Evolutionary conservation across 2,329 filamentous ascomycete species (phyloP).

Genomic region (Epichloe scottii): DNA sequence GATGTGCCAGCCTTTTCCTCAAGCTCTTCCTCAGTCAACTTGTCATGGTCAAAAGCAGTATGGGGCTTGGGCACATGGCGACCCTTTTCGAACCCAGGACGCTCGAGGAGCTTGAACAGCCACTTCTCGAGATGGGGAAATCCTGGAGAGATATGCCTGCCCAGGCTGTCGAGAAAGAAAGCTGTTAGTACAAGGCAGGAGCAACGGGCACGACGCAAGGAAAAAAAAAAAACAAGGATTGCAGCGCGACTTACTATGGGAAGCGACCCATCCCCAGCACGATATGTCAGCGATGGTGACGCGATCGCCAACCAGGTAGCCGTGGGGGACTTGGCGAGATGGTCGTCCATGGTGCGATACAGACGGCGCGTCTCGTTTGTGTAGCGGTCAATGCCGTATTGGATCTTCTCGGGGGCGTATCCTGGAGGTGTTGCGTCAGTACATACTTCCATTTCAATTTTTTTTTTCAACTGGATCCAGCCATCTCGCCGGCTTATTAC

Average conservation of each 20-base stretch:
- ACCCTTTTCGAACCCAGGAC: constrained; percentile 64
- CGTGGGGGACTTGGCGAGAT: constrained; percentile 46
- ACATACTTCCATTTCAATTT: neutral
- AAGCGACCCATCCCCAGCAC: constrained; percentile 65
- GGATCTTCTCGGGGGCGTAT: constrained; percentile 71
- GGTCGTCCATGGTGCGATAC: constrained; percentile 64
- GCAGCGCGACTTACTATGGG: constrained; percentile 25
- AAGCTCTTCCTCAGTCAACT: constrained; percentile 36
- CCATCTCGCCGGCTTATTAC: constrained; percentile 7
- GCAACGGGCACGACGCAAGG: neutral
- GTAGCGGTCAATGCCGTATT: constrained; percentile 75
- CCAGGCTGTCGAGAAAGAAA: constrained; percentile 15
- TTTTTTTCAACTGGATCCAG: neutral
- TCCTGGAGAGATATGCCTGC: constrained; percentile 49
- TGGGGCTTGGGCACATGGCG: constrained; percentile 57
- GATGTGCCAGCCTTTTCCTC: constrained; percentile 41
- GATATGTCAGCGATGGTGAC: constrained; percentile 69
- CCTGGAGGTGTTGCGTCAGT: constrained; percentile 18
- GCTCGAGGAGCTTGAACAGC: constrained; percentile 56
- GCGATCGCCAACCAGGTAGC: constrained; percentile 54
- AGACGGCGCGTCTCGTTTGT: constrained; percentile 72
- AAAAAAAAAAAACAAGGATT: neutral
- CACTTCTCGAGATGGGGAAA: constrained; percentile 65
- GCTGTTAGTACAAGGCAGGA: neutral
- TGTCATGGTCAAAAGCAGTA: constrained; percentile 39